phyloP scores from a whole-genome alignment of 2,329 filamentous ascomycete species.

The Hansfordia pulvinata region DNA sequence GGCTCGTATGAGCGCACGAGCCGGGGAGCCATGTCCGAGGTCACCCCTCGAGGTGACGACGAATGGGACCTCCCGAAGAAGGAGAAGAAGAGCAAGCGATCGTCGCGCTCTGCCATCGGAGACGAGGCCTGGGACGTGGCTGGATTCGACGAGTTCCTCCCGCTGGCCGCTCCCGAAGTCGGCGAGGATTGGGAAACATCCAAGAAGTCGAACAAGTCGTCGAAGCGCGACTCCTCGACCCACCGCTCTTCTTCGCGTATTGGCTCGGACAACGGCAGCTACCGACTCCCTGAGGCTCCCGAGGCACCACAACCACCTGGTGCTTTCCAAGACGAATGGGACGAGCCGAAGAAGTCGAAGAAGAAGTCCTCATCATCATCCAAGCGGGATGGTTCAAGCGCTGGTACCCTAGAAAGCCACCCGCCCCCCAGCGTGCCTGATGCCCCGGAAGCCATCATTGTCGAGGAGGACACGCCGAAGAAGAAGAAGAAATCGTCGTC shows the following conservation, averaged over 20 bases:
- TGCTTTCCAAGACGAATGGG: background rate
- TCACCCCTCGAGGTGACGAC: constrained; percentile 5
- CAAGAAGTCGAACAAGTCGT: constrained; percentile 19
- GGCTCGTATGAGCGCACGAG: constrained; percentile 6
- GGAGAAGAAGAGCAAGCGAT: constrained; percentile 16
- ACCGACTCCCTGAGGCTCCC: too few species aligned
- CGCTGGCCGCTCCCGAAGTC: constrained; percentile 7
- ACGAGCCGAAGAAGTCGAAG: background rate
- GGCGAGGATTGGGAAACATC: constrained; percentile 16
- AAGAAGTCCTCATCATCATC: background rate
- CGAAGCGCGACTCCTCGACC: constrained; percentile 15
- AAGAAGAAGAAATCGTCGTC: constrained; percentile 23
- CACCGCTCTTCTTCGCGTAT: too few species aligned
- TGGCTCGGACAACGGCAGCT: too few species aligned
- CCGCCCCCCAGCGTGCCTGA: constrained; percentile 11
- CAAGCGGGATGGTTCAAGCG: constrained; percentile 17
- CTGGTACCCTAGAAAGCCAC: too few species aligned
- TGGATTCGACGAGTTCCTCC: constrained; percentile 14
- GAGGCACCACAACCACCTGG: too few species aligned
- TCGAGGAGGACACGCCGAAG: constrained; percentile 21
- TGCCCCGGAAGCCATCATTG: constrained; percentile 21
- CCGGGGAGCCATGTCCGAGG: constrained; percentile 1
- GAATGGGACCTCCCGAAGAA: constrained; percentile 14
- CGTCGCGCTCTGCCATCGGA: constrained; percentile 10
- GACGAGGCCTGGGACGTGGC: too few species aligned